phyloP scores from a whole-genome alignment of 2,329 filamentous ascomycete genomes.

The Xylariaceae sp. region DNA sequence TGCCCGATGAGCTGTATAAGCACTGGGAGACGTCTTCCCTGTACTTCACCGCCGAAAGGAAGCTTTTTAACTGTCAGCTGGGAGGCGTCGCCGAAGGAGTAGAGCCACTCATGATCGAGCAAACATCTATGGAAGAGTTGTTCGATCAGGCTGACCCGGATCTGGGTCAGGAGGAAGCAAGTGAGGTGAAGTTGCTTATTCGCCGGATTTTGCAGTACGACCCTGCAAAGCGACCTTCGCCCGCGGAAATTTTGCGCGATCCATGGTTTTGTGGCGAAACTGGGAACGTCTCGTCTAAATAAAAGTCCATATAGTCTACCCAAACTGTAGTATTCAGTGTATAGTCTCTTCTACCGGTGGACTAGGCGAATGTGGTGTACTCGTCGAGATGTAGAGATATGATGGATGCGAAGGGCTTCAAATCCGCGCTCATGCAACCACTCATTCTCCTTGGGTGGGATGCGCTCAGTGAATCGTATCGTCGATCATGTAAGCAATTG shows the following conservation, averaged over 20 bases:
- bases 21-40: slow-evolving; percentile 34
- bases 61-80: slow-evolving; percentile 38
- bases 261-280: slow-evolving; percentile 38
- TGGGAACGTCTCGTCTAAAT: background rate
- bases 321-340: too few relatives aligned
- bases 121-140: slow-evolving; percentile 36
- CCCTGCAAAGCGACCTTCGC: slow-evolving; percentile 38
- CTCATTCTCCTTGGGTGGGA: too few relatives aligned
- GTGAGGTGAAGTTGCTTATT: slow-evolving; percentile 38
- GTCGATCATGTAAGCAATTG: too few relatives aligned
- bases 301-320: too few relatives aligned
- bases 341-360: too few relatives aligned
- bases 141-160: slow-evolving; percentile 36
- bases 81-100: slow-evolving; percentile 31
- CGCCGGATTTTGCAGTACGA: slow-evolving; percentile 43
- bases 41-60: slow-evolving; percentile 38
- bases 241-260: slow-evolving; percentile 39
- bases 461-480: too few relatives aligned
- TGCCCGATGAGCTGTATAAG: slow-evolving; percentile 23
- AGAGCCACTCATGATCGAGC: slow-evolving; percentile 36
- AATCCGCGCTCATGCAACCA: too few relatives aligned
- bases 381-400: too few relatives aligned
- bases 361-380: too few relatives aligned
- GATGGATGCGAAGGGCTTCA: too few relatives aligned
- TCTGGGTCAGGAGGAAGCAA: slow-evolving; percentile 35